Base-by-base conservation (phyloP, 73 alveolate species). In the Diophrys appendiculata region DNA sequence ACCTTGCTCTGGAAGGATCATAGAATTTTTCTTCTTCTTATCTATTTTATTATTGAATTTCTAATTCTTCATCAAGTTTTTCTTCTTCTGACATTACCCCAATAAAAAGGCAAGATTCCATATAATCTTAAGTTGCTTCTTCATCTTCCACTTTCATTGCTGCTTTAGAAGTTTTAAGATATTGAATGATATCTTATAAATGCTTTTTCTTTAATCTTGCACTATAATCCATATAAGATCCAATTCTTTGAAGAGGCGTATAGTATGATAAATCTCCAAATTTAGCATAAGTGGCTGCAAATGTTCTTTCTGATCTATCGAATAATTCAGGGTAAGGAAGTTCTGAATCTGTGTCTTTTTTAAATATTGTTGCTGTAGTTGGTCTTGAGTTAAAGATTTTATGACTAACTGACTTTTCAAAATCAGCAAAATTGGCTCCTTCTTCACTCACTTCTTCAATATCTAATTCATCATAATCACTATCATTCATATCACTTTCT, bases 301-400 rank as follows among this genome's bases (percentile, higher is more conserved):
- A 78, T 0, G 99, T 96, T 79, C 98, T 79, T 77, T 96, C 98
- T n/a, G 97, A 90, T 82, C 99, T 83, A 83, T 96, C 99, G 78
- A 96, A 96, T 27, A 96, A 85, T 76, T 96, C 99, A 32, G 93
- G 95, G 84, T 74, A 92, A 1, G 97, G 97, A 32, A 89, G 68
- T 34, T 88, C 94, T 31, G 52, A 72, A 2, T 76, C 85, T 26
- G 54, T 32, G 26, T 76, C 73, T 33, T 76, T 64, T 32, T 76
- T 76, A 35, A 76, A 76, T 1, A 76, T 65, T 13, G 85, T 64
- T 33, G 88, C 92, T 5, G 92, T 78, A 0, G 92, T 78, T 22
- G 92, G 92, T 55, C 86, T 52, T 0, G 92, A 77, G 54, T 71
- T 85, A 71, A 85, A 56, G 18, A 85, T 85, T 29, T 81, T 43